phyloP scores from a whole-genome alignment of 176 grass and related monocot genomes.

The Urochloa ruziziensis region DNA sequence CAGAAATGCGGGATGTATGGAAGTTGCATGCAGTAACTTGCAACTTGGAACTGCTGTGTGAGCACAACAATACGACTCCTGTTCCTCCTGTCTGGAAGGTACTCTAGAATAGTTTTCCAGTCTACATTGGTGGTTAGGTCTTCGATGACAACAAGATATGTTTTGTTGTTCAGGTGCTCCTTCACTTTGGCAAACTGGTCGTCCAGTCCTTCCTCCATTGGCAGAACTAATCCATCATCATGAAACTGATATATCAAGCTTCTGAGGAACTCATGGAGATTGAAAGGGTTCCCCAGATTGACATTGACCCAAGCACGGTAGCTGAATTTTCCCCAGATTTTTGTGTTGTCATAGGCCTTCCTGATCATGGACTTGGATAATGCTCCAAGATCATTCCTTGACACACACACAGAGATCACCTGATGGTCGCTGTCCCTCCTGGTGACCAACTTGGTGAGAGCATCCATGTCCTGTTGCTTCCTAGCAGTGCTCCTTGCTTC shows the following conservation, averaged over 20 bases:
- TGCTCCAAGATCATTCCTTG: not conserved
- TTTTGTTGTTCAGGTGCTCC: not conserved
- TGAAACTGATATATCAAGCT: not conserved
- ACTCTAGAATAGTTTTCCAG: not conserved
- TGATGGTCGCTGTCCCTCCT: not conserved
- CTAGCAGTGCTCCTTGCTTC: too few species aligned
- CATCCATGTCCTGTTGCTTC: too few species aligned
- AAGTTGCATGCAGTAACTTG: not conserved
- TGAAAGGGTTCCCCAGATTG: not conserved
- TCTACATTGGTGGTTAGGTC: not conserved
- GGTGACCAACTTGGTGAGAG: not conserved
- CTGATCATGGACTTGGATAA: not conserved
- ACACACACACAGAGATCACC: not conserved
- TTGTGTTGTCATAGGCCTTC: not conserved
- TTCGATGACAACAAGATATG: conserved; percentile 24
- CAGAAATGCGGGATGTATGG: not conserved
- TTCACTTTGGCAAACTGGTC: too few species aligned
- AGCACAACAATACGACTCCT: conserved; percentile 19
- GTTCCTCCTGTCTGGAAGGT: not conserved
- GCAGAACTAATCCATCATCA: too few species aligned
- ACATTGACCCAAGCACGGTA: not conserved
- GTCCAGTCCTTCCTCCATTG: too few species aligned
- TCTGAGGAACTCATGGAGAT: not conserved
- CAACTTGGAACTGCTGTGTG: not conserved
- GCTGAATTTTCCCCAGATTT: too few species aligned